Base-by-base conservation (phyloP, 352 stramenopile species). In the Pythium vanterpoolii region DNA sequence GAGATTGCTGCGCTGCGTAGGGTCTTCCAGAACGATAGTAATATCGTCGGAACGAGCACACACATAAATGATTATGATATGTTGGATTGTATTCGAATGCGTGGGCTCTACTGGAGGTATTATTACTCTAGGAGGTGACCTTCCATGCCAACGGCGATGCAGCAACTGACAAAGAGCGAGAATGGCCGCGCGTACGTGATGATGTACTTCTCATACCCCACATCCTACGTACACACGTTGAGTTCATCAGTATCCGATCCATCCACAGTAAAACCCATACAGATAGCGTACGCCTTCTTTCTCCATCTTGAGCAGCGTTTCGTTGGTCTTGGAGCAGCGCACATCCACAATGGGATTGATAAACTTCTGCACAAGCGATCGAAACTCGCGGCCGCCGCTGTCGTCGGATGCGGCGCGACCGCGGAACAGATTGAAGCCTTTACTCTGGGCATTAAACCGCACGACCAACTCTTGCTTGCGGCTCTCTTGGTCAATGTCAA, bases 81-180 rank as follows among this genome's bases (percentile, higher is more conserved):
- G 28, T 48, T 19, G 42, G 14, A 31, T 27, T 48, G 18, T 6
- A n/a, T 44, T 56, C 7, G 33, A 3, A 44, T 43, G 1, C 13
- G 5, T 58, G 6, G 21, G 34, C 18, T 58, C 18, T 31, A 31
- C 21, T 39, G 33, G 14, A 13, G 18, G 5, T 13, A 7, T 2
- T 16, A 53, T 63, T 30, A 85, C 44, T 87, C 78, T 9, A 91
- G 56, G n/a, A 87, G 48, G 59, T 88, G 77, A 13, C 67, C 69
- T 76, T 91, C 76, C 9, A 91, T 63, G 16, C 76, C 74, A 16
- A 91, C 76, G 23, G 77, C 82, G 45, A 91, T 79, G 53, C 76
- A 87, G 71, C 79, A 89, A 62, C 82, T 93, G 58, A 86, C 66
- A 62, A 90, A 90, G 26, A 93, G 78, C 0, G 83, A 90, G 50